These are phyloP conservation scores for Butyriboletus loyo DNA, from an alignment of 768 basidiomycete species.

Conservation along the genomic window DNA sequence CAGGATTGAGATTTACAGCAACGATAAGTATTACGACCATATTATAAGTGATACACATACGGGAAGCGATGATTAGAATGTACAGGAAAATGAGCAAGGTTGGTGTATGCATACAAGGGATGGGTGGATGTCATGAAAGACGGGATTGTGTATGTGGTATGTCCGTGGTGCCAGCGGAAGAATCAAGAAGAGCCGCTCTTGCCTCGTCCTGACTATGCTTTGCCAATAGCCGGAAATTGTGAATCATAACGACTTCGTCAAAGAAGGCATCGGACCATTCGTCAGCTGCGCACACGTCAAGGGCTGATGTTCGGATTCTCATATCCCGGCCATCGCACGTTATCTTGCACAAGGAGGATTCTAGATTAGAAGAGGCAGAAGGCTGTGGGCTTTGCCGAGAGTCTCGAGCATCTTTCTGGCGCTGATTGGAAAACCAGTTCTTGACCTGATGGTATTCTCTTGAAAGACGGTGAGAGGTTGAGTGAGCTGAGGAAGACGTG, in stretches of 20 bases:
- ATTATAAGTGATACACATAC: constrained; percentile 35
- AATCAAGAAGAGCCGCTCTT: constrained; percentile 26
- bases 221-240: constrained; percentile 44
- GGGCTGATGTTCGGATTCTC: constrained; percentile 47
- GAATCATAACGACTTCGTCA: constrained; percentile 58
- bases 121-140: constrained; percentile 26
- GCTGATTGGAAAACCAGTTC: constrained; percentile 68
- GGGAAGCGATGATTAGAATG: constrained; percentile 31
- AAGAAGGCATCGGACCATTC: constrained; percentile 63
- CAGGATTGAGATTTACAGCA: constrained; percentile 26
- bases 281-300: constrained; percentile 40
- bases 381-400: constrained; percentile 35
- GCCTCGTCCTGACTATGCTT: constrained; percentile 37
- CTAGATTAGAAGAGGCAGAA: constrained; percentile 31
- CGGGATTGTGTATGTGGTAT: constrained; percentile 15
- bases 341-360: constrained; percentile 34
- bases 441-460: constrained; percentile 61
- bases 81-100: constrained; percentile 31
- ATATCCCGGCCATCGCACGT: constrained; percentile 39
- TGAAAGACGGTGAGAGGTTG: constrained; percentile 6
- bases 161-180: constrained; percentile 25
- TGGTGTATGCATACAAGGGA: constrained; percentile 29
- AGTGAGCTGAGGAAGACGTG: not conserved
- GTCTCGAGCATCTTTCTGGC: constrained; percentile 44
- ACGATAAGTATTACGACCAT: constrained; percentile 28